A percentile compares a stretch with the other conserved stretches of the same genome.
Conservation (phyloP, 345 rosid genomes). For the Tarenaya hassleriana region DNA sequence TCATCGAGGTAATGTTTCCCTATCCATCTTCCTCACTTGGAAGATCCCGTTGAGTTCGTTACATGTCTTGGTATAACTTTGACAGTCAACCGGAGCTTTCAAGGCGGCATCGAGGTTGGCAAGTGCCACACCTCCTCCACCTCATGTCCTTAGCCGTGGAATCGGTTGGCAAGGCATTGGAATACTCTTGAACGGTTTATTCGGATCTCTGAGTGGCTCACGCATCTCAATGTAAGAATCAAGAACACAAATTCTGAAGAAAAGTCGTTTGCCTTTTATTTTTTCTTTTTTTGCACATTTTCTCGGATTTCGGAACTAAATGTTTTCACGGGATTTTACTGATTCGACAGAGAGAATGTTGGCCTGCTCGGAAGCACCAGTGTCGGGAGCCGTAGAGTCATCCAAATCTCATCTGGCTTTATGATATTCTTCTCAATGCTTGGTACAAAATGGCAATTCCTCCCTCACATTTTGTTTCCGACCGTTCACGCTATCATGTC, state of each 20-base stretch:
- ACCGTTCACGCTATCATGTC: not conserved
- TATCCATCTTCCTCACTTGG: not conserved
- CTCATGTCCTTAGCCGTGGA: slow-evolving; percentile 97
- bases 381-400: slow-evolving; percentile 93
- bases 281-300: slow-evolving; percentile 9
- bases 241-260: not conserved
- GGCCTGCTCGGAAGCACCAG: slow-evolving; percentile 96
- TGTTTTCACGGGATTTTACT: slow-evolving; percentile 13
- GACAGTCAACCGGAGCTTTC: slow-evolving; percentile 90
- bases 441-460: slow-evolving; percentile 41
- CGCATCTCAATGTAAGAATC: slow-evolving; percentile 73
- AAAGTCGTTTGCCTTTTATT: slow-evolving; percentile 1
- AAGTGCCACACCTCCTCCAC: slow-evolving; percentile 98
- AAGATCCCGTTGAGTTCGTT: no score
- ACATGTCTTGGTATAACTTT: not conserved
- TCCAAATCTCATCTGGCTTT: slow-evolving; percentile 95
- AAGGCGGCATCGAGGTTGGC: slow-evolving; percentile 96
- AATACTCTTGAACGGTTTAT: slow-evolving; percentile 74
- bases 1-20: slow-evolving; percentile 59
- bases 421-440: slow-evolving; percentile 96
- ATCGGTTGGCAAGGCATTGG: slow-evolving; percentile 99
- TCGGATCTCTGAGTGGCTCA: slow-evolving; percentile 79
- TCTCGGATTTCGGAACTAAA: slow-evolving; percentile 3
- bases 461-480: not conserved
- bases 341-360: slow-evolving; percentile 69